Base-by-base conservation (phyloP, 352 stramenopile genomes). In the Pythium myriotylum region DNA sequence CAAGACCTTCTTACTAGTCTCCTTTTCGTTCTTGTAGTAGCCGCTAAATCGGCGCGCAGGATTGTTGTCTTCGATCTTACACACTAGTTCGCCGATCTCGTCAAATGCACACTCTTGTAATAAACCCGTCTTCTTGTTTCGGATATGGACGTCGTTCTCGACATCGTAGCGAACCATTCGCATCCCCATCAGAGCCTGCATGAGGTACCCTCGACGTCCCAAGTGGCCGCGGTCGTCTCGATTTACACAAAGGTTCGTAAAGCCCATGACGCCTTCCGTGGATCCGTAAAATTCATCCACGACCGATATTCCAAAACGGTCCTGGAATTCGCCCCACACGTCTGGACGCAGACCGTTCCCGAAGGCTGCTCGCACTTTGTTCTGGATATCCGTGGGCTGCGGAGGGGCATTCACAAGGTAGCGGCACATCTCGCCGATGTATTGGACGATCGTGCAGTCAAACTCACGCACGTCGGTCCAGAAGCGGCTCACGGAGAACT, bases 251-350 rank as follows among this genome's bases (percentile, higher is more conserved):
- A 78, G 47, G 62, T 97, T 96, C 20, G 94, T 46, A 59, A 96
- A 82, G 16, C 76, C 85, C 29, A 89, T 73, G 7, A 93, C 86
- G 0, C 88, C 89, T 66, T 98, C 92, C 0, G 92, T 98, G 0
- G 91, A 89, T 16, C 87, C 91, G 59, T 97, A 98, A 58, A 98
- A 97, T 74, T 98, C 92, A 42, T 86, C 89, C 41, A 98, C 86
- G 7, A 74, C 67, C 6, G 86, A 71, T 41, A 98, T 94, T 33
- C 74, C 65, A 62, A 96, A 98, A 24, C 89, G 82, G 17, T 82
- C 65, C 72, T 97, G 81, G 66, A 97, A 98, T 17, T 77, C 63
- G 3, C 59, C 66, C 92, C 92, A 98, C 26, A 95, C 77, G 60
- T 98, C 92, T 1, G 86, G 85, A 9, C 91, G 86, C 32, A 98